A percentile compares a stretch with the other conserved stretches of the same genome.
Evolutionary conservation across 2,329 filamentous ascomycete genomes (phyloP).

Genomic region (Arthrobotrys sinensis): DNA sequence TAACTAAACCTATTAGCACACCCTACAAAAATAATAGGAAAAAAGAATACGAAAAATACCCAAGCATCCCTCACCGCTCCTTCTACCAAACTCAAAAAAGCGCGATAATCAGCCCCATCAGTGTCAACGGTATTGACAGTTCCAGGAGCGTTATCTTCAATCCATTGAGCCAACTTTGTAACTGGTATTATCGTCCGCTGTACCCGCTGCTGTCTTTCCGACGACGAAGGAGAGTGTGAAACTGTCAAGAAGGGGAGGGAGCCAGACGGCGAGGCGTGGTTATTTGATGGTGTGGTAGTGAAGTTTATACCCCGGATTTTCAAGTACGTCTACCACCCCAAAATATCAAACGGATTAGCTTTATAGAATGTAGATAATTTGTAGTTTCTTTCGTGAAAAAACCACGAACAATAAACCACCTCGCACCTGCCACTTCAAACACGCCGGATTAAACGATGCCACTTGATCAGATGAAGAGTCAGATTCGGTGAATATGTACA

Average conservation of each 20-base stretch:
- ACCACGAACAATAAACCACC: conserved; percentile 38
- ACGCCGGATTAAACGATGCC: conserved; percentile 91
- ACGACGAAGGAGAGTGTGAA: not conserved
- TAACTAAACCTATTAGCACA: conserved; percentile 71
- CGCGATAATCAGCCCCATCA: conserved; percentile 54
- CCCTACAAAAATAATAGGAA: conserved; percentile 10
- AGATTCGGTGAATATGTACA: conserved; percentile 83
- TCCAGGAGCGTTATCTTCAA: conserved; percentile 68
- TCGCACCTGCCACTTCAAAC: conserved; percentile 94
- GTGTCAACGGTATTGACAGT: conserved; percentile 33
- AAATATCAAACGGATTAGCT: not conserved
- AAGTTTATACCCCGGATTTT: conserved; percentile 81
- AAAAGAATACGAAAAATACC: conserved; percentile 70
- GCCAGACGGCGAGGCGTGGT: conserved; percentile 92
- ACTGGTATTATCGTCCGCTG: conserved; percentile 72
- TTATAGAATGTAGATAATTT: too few species aligned
- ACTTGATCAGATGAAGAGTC: conserved; percentile 75
- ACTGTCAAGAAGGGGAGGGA: conserved; percentile 87
- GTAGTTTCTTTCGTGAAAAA: too few species aligned
- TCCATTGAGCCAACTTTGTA: conserved; percentile 79
- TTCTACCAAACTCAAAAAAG: conserved; percentile 62
- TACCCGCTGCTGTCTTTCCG: conserved; percentile 26
- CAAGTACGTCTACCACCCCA: conserved; percentile 79
- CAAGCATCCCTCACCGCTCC: conserved; percentile 83
- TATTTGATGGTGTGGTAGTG: conserved; percentile 80